These are phyloP conservation scores for Cucumis sativus DNA, from an alignment of 306 rosid species.

Conservation along the genomic window DNA sequence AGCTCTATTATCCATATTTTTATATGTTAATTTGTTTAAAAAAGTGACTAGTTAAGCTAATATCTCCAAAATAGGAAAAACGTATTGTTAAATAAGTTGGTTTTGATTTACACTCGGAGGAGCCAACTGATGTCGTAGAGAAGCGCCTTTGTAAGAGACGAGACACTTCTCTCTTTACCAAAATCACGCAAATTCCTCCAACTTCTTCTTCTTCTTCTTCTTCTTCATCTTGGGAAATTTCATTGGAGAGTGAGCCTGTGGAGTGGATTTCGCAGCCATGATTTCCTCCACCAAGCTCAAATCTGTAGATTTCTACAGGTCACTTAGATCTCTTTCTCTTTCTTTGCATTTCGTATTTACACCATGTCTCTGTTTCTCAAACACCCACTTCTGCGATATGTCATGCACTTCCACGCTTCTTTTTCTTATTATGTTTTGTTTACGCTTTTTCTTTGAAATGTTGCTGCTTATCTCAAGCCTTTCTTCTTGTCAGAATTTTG, in stretches of 20 bases:
- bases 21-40: no score
- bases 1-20: no score
- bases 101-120: background rate
- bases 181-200: background rate
- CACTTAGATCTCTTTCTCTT: conserved; percentile 15
- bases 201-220: background rate
- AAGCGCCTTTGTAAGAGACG: background rate
- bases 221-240: background rate
- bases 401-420: background rate
- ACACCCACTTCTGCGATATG: background rate
- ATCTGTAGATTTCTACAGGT: conserved; percentile 97
- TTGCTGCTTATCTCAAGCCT: background rate
- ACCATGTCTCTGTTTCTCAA: background rate
- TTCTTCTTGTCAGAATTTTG: background rate
- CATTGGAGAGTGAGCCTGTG: background rate
- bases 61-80: background rate
- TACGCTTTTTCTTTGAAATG: background rate
- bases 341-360: background rate
- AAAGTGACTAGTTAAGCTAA: no score
- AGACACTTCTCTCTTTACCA: background rate
- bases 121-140: background rate
- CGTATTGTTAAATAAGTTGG: background rate
- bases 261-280: conserved; percentile 32
- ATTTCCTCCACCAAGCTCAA: conserved; percentile 70
- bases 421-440: background rate